Base-by-base conservation (phyloP, 2,329 filamentous ascomycete genomes). In the Scedosporium boydii region DNA sequence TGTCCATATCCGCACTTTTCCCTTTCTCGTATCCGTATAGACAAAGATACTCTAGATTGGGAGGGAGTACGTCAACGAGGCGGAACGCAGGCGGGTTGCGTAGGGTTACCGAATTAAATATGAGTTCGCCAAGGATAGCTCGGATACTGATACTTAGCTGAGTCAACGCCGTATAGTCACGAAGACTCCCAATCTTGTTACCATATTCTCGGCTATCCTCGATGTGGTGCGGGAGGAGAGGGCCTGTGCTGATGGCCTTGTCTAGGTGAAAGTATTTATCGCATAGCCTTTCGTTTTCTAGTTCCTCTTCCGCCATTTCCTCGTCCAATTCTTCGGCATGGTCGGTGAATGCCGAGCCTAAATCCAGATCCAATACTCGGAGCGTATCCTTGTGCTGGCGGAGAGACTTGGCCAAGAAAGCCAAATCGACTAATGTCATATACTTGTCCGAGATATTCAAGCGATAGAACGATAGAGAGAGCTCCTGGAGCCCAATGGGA, bases 21-120 rank as follows among this genome's bases (percentile, higher is more conserved):
- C 65, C 64, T 26, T 62, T 59, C 14, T n/a, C 12, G 10, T 67
- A 67, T 1, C 63, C 65, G 21, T 65, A 65, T 0, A 67, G 34
- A 18, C 64, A 62, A 14, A 67, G 29, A 14, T 58, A 63, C 46
- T 66, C 63, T 23, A 67, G 44, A 42, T 44, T 62, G 3, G 60
- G 60, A 1, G 65, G 64, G 55, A 66, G 18, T 4, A 42, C 60
- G 21, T 66, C 64, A 14, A 66, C 27, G 12, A 66, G 62, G 0
- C 63, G 61, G 53, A 63, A 62, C 1, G 58, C 29, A 48, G 44
- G 44, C 4, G 56, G 56, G 9, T 18, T 12, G 16, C 7, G 18
- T 6, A 46, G 16, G 6, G 59, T 21, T 48, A 44, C 42, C 12
- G n/a, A 16, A 41, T 27, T 12, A 21, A 29, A 29, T 7, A 9